Percentiles rank a stretch among this genome's conserved stretches.
Conservation (phyloP, 495 filamentous ascomycete species). For the Talaromyces proteolyticus region DNA sequence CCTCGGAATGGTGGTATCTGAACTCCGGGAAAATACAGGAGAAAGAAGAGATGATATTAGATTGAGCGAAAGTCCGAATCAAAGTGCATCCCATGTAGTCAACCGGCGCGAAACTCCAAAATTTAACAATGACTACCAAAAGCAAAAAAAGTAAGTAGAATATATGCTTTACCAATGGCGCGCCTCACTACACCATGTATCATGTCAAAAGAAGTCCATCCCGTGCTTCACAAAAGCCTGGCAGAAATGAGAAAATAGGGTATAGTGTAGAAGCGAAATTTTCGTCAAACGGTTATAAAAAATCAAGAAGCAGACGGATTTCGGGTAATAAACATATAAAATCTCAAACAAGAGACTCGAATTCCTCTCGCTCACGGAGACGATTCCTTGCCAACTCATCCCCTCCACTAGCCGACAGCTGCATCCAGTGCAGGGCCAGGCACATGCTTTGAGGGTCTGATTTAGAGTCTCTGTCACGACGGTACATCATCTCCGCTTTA, state of each 20-base stretch:
- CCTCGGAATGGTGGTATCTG: neutral
- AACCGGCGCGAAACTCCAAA: neutral
- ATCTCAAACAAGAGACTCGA: conserved; percentile 43
- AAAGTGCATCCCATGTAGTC: neutral
- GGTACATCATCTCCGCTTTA: conserved; percentile 79
- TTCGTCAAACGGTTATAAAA: conserved; percentile 6
- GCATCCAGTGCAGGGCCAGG: conserved; percentile 98
- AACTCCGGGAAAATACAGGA: neutral
- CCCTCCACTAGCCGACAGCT: conserved; percentile 76
- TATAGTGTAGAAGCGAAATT: conserved; percentile 8
- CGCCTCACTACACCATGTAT: neutral
- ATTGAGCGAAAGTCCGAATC: neutral
- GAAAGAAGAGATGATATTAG: neutral
- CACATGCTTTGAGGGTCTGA: conserved; percentile 90
- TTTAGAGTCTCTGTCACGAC: conserved; percentile 44
- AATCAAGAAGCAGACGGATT: conserved; percentile 8
- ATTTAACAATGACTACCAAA: neutral
- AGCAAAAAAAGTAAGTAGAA: neutral
- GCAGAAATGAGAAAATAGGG: neutral
- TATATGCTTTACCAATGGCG: neutral
- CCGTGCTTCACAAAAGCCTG: neutral
- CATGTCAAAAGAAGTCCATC: neutral
- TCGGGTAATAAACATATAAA: conserved; percentile 5
- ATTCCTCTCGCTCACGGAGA: conserved; percentile 66
- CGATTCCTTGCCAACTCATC: conserved; percentile 84